A percentile compares a stretch with the other conserved stretches of the same genome.
phyloP scores from a whole-genome alignment of 371 early-diverging fungal genomes.

The Lichtheimia ramosa region DNA sequence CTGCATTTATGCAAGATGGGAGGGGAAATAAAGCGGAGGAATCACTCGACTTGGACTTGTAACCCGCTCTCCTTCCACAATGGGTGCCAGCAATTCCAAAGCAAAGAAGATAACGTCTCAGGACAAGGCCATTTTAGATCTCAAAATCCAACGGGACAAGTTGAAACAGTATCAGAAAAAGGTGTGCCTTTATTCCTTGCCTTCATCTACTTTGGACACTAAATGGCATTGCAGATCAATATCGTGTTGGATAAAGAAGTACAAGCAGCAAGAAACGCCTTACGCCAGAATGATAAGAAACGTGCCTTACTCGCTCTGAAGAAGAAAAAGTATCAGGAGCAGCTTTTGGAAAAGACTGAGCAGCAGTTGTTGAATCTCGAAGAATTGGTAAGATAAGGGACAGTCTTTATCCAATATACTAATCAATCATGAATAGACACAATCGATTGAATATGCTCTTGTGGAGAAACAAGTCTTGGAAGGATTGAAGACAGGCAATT shows the following conservation, averaged over 20 bases:
- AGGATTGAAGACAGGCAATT: constrained; percentile 83
- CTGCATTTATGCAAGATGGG: too few relatives aligned
- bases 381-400: constrained; percentile 64
- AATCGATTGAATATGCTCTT: constrained; percentile 88
- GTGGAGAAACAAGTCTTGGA: constrained; percentile 89
- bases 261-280: constrained; percentile 60
- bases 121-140: constrained; percentile 91
- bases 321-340: constrained; percentile 95
- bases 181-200: background rate
- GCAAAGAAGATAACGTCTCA: constrained; percentile 73
- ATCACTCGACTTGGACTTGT: too few relatives aligned
- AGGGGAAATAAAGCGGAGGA: too few relatives aligned
- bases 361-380: constrained; percentile 87
- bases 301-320: constrained; percentile 87
- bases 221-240: constrained; percentile 52
- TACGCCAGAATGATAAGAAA: constrained; percentile 73
- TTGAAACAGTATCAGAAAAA: constrained; percentile 86
- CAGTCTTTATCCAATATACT: background rate
- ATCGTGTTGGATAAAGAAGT: constrained; percentile 66
- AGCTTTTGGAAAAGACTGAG: constrained; percentile 79
- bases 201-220: constrained; percentile 1
- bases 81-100: constrained; percentile 27
- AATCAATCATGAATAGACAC: constrained; percentile 44
- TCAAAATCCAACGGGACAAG: constrained; percentile 93
- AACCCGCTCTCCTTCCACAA: background rate